Evolutionary conservation across 2,329 filamentous ascomycete species (phyloP).

Genomic region (Alternaria solani): DNA sequence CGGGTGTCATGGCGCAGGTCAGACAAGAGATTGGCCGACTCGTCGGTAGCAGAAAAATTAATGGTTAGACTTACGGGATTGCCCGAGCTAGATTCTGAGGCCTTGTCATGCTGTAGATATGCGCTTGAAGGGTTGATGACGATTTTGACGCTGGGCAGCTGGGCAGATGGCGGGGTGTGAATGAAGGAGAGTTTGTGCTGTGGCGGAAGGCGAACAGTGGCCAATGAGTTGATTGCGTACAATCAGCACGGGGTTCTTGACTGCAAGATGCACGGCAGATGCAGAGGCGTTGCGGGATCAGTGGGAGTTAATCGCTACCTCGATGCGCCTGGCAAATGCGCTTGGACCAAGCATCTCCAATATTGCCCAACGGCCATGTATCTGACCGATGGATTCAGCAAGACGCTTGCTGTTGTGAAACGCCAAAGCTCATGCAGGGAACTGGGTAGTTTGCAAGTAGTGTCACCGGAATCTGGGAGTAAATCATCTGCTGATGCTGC

Average conservation of each 20-base stretch:
- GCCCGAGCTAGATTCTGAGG: slow-evolving; percentile 24
- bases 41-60: slow-evolving; percentile 16
- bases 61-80: slow-evolving; percentile 36
- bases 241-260: neutral
- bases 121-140: neutral
- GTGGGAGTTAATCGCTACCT: slow-evolving; percentile 3
- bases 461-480: neutral
- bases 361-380: slow-evolving; percentile 17
- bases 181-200: neutral
- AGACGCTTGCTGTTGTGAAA: slow-evolving; percentile 1
- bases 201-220: too few relatives aligned
- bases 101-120: slow-evolving; percentile 15
- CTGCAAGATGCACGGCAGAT: slow-evolving; percentile 5
- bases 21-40: slow-evolving; percentile 28
- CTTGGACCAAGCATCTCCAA: slow-evolving; percentile 18
- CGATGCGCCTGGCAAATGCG: slow-evolving; percentile 22
- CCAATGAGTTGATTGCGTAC: neutral
- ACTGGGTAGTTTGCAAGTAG: neutral
- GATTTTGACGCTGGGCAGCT: neutral
- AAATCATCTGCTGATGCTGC: slow-evolving; percentile 1
- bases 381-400: slow-evolving; percentile 2
- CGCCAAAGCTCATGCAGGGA: neutral
- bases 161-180: neutral
- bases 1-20: slow-evolving; percentile 21
- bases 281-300: slow-evolving; percentile 17